Evolutionary conservation across 495 filamentous ascomycete species (phyloP).

Genomic region (Immersiella caudata): DNA sequence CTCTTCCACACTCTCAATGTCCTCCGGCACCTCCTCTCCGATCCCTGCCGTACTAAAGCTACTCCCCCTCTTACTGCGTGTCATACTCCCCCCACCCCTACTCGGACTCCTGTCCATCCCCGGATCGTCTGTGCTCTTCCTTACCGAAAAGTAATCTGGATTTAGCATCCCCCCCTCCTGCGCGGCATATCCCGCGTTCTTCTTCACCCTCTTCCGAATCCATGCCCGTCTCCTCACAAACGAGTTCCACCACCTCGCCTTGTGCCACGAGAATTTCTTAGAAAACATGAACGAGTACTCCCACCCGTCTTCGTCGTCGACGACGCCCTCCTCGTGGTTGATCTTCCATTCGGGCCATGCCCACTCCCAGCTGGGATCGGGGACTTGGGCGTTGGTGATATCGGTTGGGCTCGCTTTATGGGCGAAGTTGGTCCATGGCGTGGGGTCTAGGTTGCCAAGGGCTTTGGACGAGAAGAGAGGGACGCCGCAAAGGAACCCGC

Average conservation of each 20-base stretch:
- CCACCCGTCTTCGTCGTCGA: conserved; percentile 86
- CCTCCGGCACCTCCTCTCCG: conserved; percentile 26
- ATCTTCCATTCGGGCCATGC: conserved; percentile 93
- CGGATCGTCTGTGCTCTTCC: conserved; percentile 40
- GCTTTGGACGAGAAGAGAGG: conserved; percentile 85
- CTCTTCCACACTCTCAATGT: conserved; percentile 66
- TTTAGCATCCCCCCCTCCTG: conserved; percentile 65
- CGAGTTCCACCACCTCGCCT: conserved; percentile 86
- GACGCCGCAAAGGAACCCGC: conserved; percentile 83
- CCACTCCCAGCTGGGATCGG: conserved; percentile 97
- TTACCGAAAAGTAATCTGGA: conserved; percentile 86
- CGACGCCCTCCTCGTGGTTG: conserved; percentile 75
- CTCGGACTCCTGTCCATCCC: conserved; percentile 43
- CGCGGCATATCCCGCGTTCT: conserved; percentile 38
- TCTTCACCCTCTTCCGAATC: conserved; percentile 81
- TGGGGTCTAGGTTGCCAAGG: conserved; percentile 82
- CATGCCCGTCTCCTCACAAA: conserved; percentile 89
- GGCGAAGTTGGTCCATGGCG: conserved; percentile 79
- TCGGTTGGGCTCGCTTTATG: conserved; percentile 77
- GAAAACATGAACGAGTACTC: conserved; percentile 88
- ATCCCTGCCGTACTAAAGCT: conserved; percentile 28
- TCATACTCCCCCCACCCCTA: conserved; percentile 19
- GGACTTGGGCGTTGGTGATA: conserved; percentile 87
- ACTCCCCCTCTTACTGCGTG: conserved; percentile 27
- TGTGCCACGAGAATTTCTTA: conserved; percentile 82